A percentile compares a stretch with the other conserved stretches of the same genome.
Conservation (phyloP, 2,329 filamentous ascomycete species). For the Claviceps citrina region DNA sequence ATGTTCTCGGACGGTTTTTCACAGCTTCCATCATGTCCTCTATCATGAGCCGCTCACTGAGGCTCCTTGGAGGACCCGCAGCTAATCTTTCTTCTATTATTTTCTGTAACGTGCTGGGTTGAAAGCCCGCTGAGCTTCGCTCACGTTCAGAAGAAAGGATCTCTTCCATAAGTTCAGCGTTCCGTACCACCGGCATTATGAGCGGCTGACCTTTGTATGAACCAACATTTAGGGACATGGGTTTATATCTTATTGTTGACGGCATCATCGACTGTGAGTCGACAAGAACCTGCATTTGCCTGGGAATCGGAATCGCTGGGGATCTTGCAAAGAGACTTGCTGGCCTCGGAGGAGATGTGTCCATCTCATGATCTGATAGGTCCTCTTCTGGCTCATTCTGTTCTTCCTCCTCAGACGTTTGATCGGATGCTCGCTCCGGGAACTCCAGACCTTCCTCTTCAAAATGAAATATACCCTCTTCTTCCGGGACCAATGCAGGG, state of each 20-base stretch:
- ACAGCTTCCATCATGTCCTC: constrained; percentile 26
- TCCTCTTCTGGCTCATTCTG: constrained; percentile 15
- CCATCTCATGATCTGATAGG: constrained; percentile 5
- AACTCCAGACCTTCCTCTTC: constrained; percentile 22
- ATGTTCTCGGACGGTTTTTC: constrained; percentile 9
- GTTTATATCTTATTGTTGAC: too few species aligned
- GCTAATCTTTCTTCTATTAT: constrained; percentile 21
- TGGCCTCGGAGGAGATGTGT: background rate
- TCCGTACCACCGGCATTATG: constrained; percentile 34
- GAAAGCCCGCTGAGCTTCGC: constrained; percentile 30
- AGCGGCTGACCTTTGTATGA: constrained; percentile 41
- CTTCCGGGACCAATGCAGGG: constrained; percentile 8
- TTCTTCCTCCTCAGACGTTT: background rate
- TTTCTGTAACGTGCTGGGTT: constrained; percentile 28
- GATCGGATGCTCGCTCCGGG: constrained; percentile 5
- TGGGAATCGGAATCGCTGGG: constrained; percentile 25
- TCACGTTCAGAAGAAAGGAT: constrained; percentile 32
- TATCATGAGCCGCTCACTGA: constrained; percentile 33
- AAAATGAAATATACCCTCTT: constrained; percentile 32
- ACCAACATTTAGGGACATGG: too few species aligned
- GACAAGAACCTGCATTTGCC: background rate
- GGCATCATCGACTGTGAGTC: constrained; percentile 16
- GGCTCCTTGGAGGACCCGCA: constrained; percentile 30
- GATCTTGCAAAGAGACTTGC: constrained; percentile 25
- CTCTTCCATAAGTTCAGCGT: constrained; percentile 32